Base-by-base conservation (phyloP, 2,329 filamentous ascomycete genomes). In the Colletotrichum tanaceti region DNA sequence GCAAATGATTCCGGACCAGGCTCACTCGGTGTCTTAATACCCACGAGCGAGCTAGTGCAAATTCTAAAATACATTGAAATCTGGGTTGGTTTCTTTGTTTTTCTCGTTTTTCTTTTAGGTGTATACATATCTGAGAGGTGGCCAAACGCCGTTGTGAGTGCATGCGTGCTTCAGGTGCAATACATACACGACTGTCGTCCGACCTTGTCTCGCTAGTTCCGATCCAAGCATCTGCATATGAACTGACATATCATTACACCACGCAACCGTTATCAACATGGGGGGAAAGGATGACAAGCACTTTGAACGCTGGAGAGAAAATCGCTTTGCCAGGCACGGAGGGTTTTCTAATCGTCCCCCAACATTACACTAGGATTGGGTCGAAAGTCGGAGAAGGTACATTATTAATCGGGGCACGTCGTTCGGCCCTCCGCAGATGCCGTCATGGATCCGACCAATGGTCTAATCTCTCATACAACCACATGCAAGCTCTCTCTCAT, bases 401-500 rank as follows among this genome's bases (percentile, higher is more conserved):
- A 69, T 69, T 69, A 66, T 52, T 61, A 69, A 69, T 69, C 66
- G 57, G 32, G 44, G 44, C 24, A 16, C 52, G 43, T 55, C 57
- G 66, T 53, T 52, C 62, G 62, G 66, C 62, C 41, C 55, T 68
- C 62, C 49, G 62, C 49, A 49, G 6, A 68, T 68, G 62, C 62
- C 66, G 66, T 65, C 62, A 68, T 68, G 55, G 35, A 52, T 57
- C 62, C 62, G 62, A 68, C 38, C 66, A 20, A 66, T 68, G 55
- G 55, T 57, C 55, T 68, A 68, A 65, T 61, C 49, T 54, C 22
- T 20, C 24, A 24, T 24, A 18, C 38, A 47, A 59, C 18, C 32
- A 55, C 35, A 50, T 43, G 55, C 41, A 18, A 35, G 39, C 20
- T 10, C 32, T 35, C 32, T 35, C 61, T 54, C 43, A 28, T 24